Percentiles rank a stretch among this genome's conserved stretches.
These are phyloP conservation scores for Pisolithus albus DNA, from an alignment of 768 basidiomycete genomes.

Conservation along the genomic window DNA sequence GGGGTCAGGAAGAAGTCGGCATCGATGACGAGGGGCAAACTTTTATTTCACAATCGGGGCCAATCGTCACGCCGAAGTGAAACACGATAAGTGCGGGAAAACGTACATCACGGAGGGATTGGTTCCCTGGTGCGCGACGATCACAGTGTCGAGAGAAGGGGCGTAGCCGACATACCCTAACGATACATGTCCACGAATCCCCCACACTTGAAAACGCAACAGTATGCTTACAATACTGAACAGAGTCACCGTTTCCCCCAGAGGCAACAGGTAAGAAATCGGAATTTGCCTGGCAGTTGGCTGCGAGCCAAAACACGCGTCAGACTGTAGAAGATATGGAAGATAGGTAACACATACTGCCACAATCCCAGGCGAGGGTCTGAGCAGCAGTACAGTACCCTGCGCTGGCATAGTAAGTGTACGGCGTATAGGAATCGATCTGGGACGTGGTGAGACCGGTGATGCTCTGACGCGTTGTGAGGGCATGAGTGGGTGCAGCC, in stretches of 20 bases:
- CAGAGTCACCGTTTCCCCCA: slow-evolving; percentile 38
- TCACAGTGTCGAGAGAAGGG: slow-evolving; percentile 30
- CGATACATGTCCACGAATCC: neutral
- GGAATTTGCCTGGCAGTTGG: slow-evolving; percentile 43
- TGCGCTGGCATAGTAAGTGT: slow-evolving; percentile 44
- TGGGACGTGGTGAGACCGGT: slow-evolving; percentile 34
- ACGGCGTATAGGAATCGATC: slow-evolving; percentile 40
- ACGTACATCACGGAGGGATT: slow-evolving; percentile 23
- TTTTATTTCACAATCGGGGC: slow-evolving; percentile 10
- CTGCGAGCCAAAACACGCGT: slow-evolving; percentile 16
- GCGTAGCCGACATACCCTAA: slow-evolving; percentile 52
- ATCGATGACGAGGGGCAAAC: slow-evolving; percentile 35
- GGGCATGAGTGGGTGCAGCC: neutral
- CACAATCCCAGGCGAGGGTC: slow-evolving; percentile 50
- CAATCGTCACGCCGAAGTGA: neutral
- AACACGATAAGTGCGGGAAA: neutral
- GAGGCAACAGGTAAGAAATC: slow-evolving; percentile 40
- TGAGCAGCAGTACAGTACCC: slow-evolving; percentile 41
- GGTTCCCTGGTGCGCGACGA: slow-evolving; percentile 35
- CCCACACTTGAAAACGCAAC: neutral
- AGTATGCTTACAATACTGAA: slow-evolving; percentile 37
- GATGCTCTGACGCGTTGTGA: slow-evolving; percentile 31
- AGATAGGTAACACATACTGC: slow-evolving; percentile 29
- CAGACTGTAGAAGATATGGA: neutral
- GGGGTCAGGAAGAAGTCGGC: slow-evolving; percentile 24